A percentile compares a stretch with the other conserved stretches of the same genome.
phyloP scores from a whole-genome alignment of 805 yeast genomes.

The Vanderwaltozyma tropicalis region DNA sequence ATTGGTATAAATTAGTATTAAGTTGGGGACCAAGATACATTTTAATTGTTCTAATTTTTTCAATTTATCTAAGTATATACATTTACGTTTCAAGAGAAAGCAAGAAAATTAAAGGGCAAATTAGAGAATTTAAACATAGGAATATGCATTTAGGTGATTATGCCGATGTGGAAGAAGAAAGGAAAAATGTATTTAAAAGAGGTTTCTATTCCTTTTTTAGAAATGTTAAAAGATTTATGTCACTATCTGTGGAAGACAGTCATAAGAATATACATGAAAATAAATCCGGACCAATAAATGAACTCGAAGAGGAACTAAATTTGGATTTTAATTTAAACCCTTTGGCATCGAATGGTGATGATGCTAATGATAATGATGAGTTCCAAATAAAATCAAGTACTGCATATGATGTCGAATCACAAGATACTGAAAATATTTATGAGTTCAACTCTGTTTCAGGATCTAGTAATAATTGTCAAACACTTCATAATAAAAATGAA shows the following conservation, averaged over 20 bases:
- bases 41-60: conserved; percentile 50
- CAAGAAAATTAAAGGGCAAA: conserved; percentile 35
- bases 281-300: too few species aligned
- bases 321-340: too few species aligned
- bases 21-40: conserved; percentile 77
- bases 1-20: conserved; percentile 62
- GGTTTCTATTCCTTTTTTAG: too few species aligned
- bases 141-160: background rate
- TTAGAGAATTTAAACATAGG: conserved; percentile 15
- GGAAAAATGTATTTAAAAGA: too few species aligned
- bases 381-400: background rate
- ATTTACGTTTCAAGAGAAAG: conserved; percentile 58
- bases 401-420: background rate
- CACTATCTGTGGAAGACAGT: too few species aligned
- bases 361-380: background rate
- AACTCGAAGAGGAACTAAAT: too few species aligned
- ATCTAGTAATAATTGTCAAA: too few species aligned
- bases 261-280: too few species aligned
- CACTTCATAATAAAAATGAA: too few species aligned
- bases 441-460: too few species aligned
- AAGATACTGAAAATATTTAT: background rate
- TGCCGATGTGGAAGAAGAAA: background rate
- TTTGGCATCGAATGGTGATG: too few species aligned
- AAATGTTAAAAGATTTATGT: too few species aligned
- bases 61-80: conserved; percentile 62